A percentile compares a stretch with the other conserved stretches of the same genome.
phyloP scores from a whole-genome alignment of 371 early-diverging fungal species.

The Saksenaea vasiformis region DNA sequence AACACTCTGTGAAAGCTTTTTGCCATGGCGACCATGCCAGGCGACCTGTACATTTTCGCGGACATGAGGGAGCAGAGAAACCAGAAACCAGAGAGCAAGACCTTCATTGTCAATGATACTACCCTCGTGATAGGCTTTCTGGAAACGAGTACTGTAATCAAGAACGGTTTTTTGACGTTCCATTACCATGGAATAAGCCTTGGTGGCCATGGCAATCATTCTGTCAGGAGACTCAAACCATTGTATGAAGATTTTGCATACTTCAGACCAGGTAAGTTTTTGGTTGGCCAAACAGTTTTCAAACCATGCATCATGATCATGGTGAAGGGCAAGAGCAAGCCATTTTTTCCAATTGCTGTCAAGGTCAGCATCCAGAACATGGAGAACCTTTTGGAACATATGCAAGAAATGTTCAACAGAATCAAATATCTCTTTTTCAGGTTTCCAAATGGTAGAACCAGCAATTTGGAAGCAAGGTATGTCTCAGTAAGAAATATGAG shows the following conservation, averaged over 20 bases:
- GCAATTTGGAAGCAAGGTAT: neutral
- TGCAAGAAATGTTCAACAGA: neutral
- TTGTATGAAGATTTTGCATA: neutral
- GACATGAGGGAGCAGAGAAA: neutral
- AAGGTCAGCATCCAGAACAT: neutral
- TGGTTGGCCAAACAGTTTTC: neutral
- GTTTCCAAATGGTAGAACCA: neutral
- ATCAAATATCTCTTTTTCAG: neutral
- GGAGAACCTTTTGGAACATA: neutral
- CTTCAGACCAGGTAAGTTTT: neutral
- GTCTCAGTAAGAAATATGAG: neutral
- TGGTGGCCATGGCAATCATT: neutral
- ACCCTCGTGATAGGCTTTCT: neutral
- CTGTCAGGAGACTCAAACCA: neutral
- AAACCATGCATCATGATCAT: slow-evolving; percentile 1
- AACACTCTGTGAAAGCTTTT: neutral
- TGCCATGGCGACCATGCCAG: neutral
- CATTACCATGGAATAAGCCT: neutral
- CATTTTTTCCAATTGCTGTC: neutral
- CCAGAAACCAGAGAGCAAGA: neutral
- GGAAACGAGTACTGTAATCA: neutral
- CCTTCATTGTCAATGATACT: neutral
- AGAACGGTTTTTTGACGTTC: neutral
- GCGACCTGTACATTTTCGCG: neutral
- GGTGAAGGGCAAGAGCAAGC: neutral